Base-by-base conservation (phyloP, 768 basidiomycete genomes). In the Pisolithus orientalis region DNA sequence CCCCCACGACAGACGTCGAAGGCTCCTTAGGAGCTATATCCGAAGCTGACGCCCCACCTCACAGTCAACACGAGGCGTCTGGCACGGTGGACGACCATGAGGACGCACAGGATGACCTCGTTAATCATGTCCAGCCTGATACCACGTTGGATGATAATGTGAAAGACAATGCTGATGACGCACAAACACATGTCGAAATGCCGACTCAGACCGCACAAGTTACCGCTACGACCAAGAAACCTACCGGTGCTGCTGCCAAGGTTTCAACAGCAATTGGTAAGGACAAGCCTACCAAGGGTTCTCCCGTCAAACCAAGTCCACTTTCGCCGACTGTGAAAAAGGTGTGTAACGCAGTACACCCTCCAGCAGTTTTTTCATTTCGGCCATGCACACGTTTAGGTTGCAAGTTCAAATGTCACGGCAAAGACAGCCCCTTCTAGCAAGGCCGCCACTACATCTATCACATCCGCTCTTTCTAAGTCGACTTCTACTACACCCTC, bases 281-380 rank as follows among this genome's bases (percentile, higher is more conserved):
- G 54, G 62, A 58, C 49, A 75, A 70, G 58, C 65, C 72, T 42
- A 70, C 70, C 53, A 81, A 75, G 62, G 62, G 73, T 52, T 57
- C 71, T 39, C 59, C 72, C 25, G 69, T 66, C 47, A 85, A 81
- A 69, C 53, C 72, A 24, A 75, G 69, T 58, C 74, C 80, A 32
- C 68, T 78, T 39, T 78, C 82, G 17, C 76, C 80, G 51, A 65
- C 75, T 9, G 83, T 83, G 44, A 90, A 86, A 73, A 89, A 85
- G 79, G 89, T 84, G 56, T 52, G 73, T 69, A 49, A 34, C 25
- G 51, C 49, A 51, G 43, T 56, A 56, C 56, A 54, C 55, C 53
- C 43, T 52, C 27, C 53, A 52, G 47, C 57, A 55, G 46, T 58
- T 38, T 58, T 58, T 60, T 60, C 51, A 61, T 61, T 55, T 63